Base-by-base conservation (phyloP, 805 yeast genomes). In the Candida coleopterorum region DNA sequence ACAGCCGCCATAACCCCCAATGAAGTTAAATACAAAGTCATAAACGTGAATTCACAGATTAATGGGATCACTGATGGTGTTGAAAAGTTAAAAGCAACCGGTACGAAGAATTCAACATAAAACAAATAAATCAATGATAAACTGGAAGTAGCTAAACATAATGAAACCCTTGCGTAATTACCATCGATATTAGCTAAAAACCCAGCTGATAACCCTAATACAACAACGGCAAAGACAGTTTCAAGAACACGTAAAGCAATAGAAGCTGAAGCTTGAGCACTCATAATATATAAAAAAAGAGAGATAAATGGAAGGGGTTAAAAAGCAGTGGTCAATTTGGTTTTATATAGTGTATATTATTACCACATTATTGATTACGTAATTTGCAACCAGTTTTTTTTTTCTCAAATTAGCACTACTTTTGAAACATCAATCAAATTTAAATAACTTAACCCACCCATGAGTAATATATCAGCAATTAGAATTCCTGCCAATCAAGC, bases 401-500 rank as follows among this genome's bases (percentile, higher is more conserved):
- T n/a, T n/a, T n/a, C n/a, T 6, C 16, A 14, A 6, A 20, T 8
- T 4, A n/a, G 7, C 23, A 11, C 32, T 6, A 18, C 21, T 29
- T 29, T n/a, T 29, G n/a, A 16, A 21, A 22, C n/a, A n/a, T 20
- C n/a, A 8, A n/a, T 29, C 32, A 18, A 11, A 10, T 5, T 24
- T 10, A 24, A 24, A 12, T 20, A 6, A n/a, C n/a, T n/a, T n/a
- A n/a, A n/a, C n/a, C n/a, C n/a, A n/a, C n/a, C n/a, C n/a, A 35
- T 35, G 38, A 35, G 38, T 35, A 5, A 23, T 12, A 10, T 35
- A 3, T 35, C 38, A 29, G 43, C 42, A 15, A 33, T 43, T n/a
- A 38, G 40, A 33, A 34, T 45, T 4, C 35, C 52, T 11, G 6
- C 6, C 11, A 24, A 10, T 24, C 56, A 67, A 14, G 66, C 69